Evolutionary conservation across 2,329 filamentous ascomycete genomes (phyloP).

Genomic region (Conoideocrella luteorostrata): DNA sequence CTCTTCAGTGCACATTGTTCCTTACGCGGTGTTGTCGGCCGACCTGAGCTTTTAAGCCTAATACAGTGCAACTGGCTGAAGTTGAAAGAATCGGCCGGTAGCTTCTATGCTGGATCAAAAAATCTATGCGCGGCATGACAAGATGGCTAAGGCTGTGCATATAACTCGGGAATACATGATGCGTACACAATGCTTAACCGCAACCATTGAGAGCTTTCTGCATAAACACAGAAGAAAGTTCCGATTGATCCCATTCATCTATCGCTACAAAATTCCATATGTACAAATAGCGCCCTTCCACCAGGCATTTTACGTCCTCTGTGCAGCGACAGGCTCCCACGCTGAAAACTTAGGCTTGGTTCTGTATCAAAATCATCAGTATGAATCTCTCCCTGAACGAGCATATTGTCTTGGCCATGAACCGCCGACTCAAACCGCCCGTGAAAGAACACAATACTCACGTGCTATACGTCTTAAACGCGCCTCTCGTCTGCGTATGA

Average conservation of each 20-base stretch:
- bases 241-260: not conserved
- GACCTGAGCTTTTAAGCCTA: no score
- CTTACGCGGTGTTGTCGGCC: no score
- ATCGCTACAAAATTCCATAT: constrained; percentile 19
- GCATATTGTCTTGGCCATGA: not conserved
- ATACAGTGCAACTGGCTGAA: no score
- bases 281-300: constrained; percentile 19
- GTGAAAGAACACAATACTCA: constrained; percentile 46
- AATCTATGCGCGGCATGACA: no score
- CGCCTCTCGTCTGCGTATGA: constrained; percentile 66
- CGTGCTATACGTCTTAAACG: constrained; percentile 94
- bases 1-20: no score
- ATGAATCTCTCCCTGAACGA: no score
- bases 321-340: constrained; percentile 43
- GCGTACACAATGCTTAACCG: not conserved
- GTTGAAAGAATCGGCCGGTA: no score
- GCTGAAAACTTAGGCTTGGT: constrained; percentile 46
- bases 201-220: no score
- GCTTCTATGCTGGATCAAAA: no score
- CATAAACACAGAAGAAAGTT: not conserved
- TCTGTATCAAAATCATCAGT: constrained; percentile 27
- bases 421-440: not conserved
- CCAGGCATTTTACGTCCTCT: constrained; percentile 21
- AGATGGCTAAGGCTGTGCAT: no score
- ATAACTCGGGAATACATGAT: not conserved